Evolutionary conservation across 2,329 filamentous ascomycete species (phyloP), one percentile per base, ranked within the genome.

Genomic region (Diaporthe nobilis): DNA sequence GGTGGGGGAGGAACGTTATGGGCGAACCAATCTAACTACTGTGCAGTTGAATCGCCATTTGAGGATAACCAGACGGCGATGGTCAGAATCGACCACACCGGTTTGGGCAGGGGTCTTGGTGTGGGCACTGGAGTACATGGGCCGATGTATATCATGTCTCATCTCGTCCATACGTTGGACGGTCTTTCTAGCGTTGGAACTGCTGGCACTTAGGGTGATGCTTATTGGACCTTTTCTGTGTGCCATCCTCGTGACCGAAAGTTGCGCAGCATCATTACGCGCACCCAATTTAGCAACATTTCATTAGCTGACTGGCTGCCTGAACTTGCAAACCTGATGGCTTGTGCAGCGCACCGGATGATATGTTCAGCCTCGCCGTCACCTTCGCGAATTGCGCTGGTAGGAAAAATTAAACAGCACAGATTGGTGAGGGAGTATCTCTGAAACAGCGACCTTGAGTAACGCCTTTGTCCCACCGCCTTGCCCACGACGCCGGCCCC

Each of bases 381-480:
- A 20, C 47, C 22, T 22, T 25, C 28, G 47, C 49, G n/a, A 20
- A 55, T 7, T 42, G 31, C 12, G 49, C 15, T 39, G 65, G 10
- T 25, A 20, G 8, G 37, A 25, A 12, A 47, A 28, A 55, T 8
- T 13, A 22, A 31, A 44, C 9, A 55, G n/a, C 44, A 31, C 47
- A 53, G 58, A 44, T 31, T 44, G 49, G 57, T 42, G 44, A 51
- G 31, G 71, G 44, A 63, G 58, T 51, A 53, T 57, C 39, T 65
- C 49, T 53, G 51, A 47, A 65, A 70, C 49, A 70, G 34, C 20
- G 28, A 57, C 71, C 47, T 42, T 31, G 44, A 55, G 28, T 55
- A 44, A 57, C 49, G 71, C 71, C 71, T 55, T 65, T 65, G 58
- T 70, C 58, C 71, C 51, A 42, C 44, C 57, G 49, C 42, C 57